Conservation (phyloP, 441 rosid species). For the Syzygium syzygioides region DNA sequence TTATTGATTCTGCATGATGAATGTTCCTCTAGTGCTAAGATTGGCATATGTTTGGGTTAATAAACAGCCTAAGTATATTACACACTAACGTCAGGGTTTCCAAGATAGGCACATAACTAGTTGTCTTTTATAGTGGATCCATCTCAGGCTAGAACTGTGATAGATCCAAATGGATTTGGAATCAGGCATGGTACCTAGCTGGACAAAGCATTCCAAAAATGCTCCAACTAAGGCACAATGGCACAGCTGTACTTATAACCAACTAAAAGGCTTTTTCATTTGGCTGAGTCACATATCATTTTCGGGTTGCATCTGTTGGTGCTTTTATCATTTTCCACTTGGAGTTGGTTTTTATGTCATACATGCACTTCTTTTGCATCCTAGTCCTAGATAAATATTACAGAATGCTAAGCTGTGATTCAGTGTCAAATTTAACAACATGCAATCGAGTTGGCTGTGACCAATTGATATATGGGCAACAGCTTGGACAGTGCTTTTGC, state of each 20-base stretch:
- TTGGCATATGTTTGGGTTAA: neutral
- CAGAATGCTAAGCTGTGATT: neutral
- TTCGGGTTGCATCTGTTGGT: accelerated
- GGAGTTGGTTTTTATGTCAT: neutral
- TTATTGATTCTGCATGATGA: neutral
- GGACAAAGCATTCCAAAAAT: neutral
- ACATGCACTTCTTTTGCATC: neutral
- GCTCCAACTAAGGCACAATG: neutral
- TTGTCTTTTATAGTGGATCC: neutral
- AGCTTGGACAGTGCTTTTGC: neutral
- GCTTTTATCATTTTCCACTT: neutral
- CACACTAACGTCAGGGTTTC: neutral
- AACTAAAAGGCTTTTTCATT: neutral
- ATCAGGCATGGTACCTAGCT: neutral
- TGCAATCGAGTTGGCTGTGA: neutral
- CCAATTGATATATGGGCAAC: neutral
- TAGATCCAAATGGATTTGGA: neutral
- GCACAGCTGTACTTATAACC: neutral
- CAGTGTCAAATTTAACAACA: neutral
- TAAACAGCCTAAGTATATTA: neutral
- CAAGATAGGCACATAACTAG: neutral
- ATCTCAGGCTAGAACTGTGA: neutral
- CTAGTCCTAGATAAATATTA: neutral
- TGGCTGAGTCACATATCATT: accelerated
- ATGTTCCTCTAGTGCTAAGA: neutral